Percentiles rank a stretch among this genome's conserved stretches.
These are phyloP conservation scores for Trichoderma gamsii DNA, from an alignment of 495 filamentous ascomycete genomes.

Conservation along the genomic window DNA sequence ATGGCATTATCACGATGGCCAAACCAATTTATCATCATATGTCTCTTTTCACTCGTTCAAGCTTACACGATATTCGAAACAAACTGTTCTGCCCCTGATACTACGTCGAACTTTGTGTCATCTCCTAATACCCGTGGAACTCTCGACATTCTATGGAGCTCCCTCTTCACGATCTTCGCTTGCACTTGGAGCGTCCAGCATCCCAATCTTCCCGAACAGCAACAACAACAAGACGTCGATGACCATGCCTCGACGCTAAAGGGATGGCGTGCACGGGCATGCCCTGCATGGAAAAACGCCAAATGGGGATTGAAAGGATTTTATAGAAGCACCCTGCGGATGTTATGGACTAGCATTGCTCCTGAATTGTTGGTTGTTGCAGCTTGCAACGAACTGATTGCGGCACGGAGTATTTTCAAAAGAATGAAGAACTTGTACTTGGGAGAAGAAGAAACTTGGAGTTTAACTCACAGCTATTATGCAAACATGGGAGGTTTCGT, in stretches of 20 bases:
- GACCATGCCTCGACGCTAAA: not conserved
- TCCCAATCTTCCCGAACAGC: not conserved
- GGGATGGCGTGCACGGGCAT: not conserved
- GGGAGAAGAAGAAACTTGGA: not conserved
- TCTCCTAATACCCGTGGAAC: not conserved
- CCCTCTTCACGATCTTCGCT: not conserved
- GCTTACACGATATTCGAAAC: not conserved
- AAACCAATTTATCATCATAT: not conserved
- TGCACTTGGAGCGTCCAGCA: not conserved
- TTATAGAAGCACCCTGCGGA: not conserved
- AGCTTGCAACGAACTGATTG: not conserved
- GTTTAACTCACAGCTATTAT: not conserved
- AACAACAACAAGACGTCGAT: not conserved
- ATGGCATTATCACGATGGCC: not conserved
- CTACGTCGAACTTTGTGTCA: not conserved
- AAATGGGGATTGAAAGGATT: not conserved
- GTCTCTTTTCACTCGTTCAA: not conserved
- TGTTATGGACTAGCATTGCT: not conserved
- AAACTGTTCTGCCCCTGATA: not conserved
- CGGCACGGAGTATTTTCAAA: not conserved
- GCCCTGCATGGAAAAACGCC: not conserved
- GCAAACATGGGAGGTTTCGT: slow-evolving; percentile 12
- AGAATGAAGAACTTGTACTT: not conserved
- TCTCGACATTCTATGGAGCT: slow-evolving; percentile 1
- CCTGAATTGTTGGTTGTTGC: not conserved